Base-by-base conservation (phyloP, 495 filamentous ascomycete genomes). In the Penicillium nucicola region DNA sequence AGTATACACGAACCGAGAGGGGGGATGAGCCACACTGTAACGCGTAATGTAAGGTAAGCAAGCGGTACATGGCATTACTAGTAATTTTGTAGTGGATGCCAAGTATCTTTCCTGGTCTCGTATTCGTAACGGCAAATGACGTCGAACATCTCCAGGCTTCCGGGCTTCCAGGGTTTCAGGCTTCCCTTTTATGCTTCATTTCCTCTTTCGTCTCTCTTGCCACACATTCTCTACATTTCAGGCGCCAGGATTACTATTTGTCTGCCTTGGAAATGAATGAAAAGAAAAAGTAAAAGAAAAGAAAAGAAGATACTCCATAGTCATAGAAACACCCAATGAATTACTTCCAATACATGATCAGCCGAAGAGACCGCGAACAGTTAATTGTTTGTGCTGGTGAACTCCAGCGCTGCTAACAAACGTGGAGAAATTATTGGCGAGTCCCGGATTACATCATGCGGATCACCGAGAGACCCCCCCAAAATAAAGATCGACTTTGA, bases 401-500 rank as follows among this genome's bases (percentile, higher is more conserved):
- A n/a, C n/a, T n/a, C n/a, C n/a, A n/a, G n/a, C n/a, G n/a, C n/a
- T n/a, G n/a, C n/a, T n/a, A 23, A 23, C 22, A 7, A 5, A 7
- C 22, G 7, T 7, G 22, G 22, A 23, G 22, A 7, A 23, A 23
- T 34, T 9, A 38, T 38, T 38, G 15, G 13, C n/a, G 13, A 3
- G 15, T 10, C 6, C 35, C 18, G 35, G 35, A 38, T 38, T 38
- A 18, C 35, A 38, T 38, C 35, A 38, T 38, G 25, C 25, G 25
- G 25, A 28, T 38, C 35, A 15, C 15, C n/a, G n/a, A n/a, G n/a
- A n/a, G n/a, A n/a, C n/a, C n/a, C n/a, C n/a, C n/a, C n/a, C 35
- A 38, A 38, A 38, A 38, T 17, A 46, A 46, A 22, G 28, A 42
- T 17, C 58, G 57, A 30, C 48, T 41, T 12, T 40, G 40, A 33